Base-by-base conservation (phyloP, 192 early-diverging fungal genomes). In the Coemansia sp. region DNA sequence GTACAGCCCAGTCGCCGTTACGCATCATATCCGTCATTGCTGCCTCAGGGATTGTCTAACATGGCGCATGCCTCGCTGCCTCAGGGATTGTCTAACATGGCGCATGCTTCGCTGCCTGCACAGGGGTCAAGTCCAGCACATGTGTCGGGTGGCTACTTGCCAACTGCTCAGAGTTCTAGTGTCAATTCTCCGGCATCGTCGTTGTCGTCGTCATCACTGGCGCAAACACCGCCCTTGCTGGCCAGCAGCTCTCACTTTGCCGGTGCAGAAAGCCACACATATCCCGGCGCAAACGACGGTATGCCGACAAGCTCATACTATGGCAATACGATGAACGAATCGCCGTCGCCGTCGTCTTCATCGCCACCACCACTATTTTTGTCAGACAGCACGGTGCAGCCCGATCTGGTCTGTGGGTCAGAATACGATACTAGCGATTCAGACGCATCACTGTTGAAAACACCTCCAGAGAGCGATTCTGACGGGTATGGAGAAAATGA, bases 341-440 rank as follows among this genome's bases (percentile, higher is more conserved):
- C 25, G 10, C n/a, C 22, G 0, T 34, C 25, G 1, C 17, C 46
- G 14, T 60, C 59, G 8, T 56, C 54, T 11, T 31, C 34, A 19
- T 36, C 54, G 54, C 54, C 54, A 6, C 66, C 47, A 17, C 72
- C 62, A 21, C 61, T 57, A 25, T 50, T 68, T 23, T 37, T 44
- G 25, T 25, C 68, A 0, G 63, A 57, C 3, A 25, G 23, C 17
- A 14, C 40, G 14, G 17, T 4, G 52, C 50, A 68, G 19, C 23
- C 59, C 2, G 68, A 60, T 9, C 21, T 50, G 49, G 51, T 47
- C 4, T 12, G 46, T 19, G 68, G 40, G 1, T 58, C 59, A 3
- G 75, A 62, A 15, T 70, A 61, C 48, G 72, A 70, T 14, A 61
- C 71, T 25, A 71, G 64, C 15, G 78, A 81, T 38, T 60, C 78